Conservation (phyloP, 257 asterid species). For the Nyctanthes arbortristis region DNA sequence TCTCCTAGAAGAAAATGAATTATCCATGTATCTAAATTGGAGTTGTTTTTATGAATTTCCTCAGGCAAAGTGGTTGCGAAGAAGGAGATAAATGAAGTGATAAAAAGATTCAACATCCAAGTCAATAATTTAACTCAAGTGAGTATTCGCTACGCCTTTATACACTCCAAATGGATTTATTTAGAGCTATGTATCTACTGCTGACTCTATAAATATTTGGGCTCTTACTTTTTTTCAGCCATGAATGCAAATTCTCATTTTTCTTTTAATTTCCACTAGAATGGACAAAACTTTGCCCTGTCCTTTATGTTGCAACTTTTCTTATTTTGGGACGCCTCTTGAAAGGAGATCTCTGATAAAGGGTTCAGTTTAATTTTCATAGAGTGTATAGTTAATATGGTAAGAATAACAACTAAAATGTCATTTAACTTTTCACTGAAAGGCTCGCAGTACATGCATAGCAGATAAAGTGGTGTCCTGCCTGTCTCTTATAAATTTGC, state of each 20-base stretch:
- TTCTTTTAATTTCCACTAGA: neutral
- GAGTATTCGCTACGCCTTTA: conserved; percentile 32
- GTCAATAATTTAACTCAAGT: conserved; percentile 95
- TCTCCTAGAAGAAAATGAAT: neutral
- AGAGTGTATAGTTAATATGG: conserved; percentile 9
- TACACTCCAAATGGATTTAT: conserved; percentile 1
- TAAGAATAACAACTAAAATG: conserved; percentile 2
- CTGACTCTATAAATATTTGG: conserved; percentile 8
- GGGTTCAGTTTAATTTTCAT: neutral
- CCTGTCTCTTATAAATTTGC: neutral
- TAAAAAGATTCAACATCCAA: conserved; percentile 85
- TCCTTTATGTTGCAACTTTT: neutral
- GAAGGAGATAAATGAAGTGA: conserved; percentile 62
- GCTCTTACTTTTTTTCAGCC: neutral
- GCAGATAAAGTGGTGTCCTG: neutral
- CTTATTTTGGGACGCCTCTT: neutral
- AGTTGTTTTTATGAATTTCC: conserved; percentile 14
- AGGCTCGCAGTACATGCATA: conserved; percentile 1
- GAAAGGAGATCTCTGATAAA: neutral
- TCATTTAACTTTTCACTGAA: conserved; percentile 1
- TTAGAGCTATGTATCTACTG: conserved; percentile 3
- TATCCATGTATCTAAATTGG: conserved; percentile 12
- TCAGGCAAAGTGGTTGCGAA: conserved; percentile 71
- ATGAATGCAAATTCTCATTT: neutral
- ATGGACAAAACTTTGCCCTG: neutral